A percentile compares a stretch with the other conserved stretches of the same genome.
These are phyloP conservation scores for Bondarzewia mesenterica DNA, from an alignment of 1,284 basidiomycete genomes.

Conservation along the genomic window DNA sequence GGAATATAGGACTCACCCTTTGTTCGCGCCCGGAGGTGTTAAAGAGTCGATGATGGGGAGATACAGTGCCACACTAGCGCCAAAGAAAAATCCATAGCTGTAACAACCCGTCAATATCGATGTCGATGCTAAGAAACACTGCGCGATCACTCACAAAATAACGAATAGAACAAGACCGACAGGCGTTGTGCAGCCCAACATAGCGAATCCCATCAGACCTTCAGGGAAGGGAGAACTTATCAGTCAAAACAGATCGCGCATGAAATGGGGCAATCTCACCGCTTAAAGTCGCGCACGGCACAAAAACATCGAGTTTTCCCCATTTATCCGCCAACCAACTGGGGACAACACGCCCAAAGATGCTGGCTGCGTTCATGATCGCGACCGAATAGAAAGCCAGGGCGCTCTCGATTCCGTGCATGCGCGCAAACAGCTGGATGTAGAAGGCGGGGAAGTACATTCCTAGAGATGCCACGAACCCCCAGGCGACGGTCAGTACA, in stretches of 20 bases:
- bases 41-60: constrained; percentile 5
- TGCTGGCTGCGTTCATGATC: constrained; percentile 17
- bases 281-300: constrained; percentile 13
- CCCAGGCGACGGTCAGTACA: constrained; percentile 14
- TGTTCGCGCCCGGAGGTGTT: constrained; percentile 1
- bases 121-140: background rate
- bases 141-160: constrained; percentile 11
- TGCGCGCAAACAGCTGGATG: constrained; percentile 20
- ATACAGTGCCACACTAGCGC: constrained; percentile 11
- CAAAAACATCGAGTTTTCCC: constrained; percentile 17
- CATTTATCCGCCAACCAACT: constrained; percentile 18
- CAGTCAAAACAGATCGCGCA: background rate
- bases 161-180: constrained; percentile 18
- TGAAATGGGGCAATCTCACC: constrained; percentile 7
- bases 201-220: constrained; percentile 17
- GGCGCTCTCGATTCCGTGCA: constrained; percentile 13
- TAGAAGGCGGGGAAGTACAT: constrained; percentile 20
- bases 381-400: constrained; percentile 20
- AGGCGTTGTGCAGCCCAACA: constrained; percentile 17
- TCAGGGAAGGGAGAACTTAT: background rate
- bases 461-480: constrained; percentile 17
- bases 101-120: background rate
- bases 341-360: constrained; percentile 18
- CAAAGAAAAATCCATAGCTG: constrained; percentile 20
- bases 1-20: background rate